Percentiles rank a stretch among this genome's conserved stretches.
phyloP scores from a whole-genome alignment of 805 yeast genomes.

The Candida krabiensis region DNA sequence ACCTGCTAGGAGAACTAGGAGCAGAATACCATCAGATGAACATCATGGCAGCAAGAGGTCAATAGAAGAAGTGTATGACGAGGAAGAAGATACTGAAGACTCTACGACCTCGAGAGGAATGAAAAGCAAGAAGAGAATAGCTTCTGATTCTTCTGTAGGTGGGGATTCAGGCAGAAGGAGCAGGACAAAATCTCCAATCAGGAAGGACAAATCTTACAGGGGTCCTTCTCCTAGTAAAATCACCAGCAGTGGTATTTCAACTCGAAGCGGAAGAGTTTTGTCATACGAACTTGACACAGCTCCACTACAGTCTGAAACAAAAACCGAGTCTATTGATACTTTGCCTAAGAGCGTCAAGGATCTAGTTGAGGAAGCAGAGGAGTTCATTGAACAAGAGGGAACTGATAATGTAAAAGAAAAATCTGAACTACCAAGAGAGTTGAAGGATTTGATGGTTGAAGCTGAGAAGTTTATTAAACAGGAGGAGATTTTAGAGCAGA shows the following conservation, averaged over 20 bases:
- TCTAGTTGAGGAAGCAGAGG: slow-evolving; percentile 30
- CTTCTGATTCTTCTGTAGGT: slow-evolving; percentile 12
- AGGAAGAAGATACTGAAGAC: not conserved
- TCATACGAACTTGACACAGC: slow-evolving; percentile 30
- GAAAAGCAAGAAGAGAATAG: slow-evolving; percentile 7
- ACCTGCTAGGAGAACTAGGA: slow-evolving; percentile 18
- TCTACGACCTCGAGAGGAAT: not conserved
- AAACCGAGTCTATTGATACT: slow-evolving; percentile 9
- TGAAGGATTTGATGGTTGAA: slow-evolving; percentile 5
- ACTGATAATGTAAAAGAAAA: slow-evolving; percentile 4
- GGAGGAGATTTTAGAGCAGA: not conserved
- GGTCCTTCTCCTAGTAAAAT: slow-evolving; percentile 23
- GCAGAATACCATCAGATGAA: slow-evolving; percentile 6
- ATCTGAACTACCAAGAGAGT: slow-evolving; percentile 6
- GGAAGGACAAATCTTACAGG: slow-evolving; percentile 25
- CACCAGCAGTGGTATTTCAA: slow-evolving; percentile 26
- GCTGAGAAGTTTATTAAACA: slow-evolving; percentile 2
- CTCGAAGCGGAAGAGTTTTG: slow-evolving; percentile 30
- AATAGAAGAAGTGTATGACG: not conserved
- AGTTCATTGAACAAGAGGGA: slow-evolving; percentile 26
- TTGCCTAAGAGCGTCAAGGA: slow-evolving; percentile 24
- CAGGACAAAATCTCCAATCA: slow-evolving; percentile 27
- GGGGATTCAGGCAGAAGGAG: slow-evolving; percentile 14
- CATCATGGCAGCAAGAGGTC: slow-evolving; percentile 7
- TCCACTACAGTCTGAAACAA: slow-evolving; percentile 1